Conservation (phyloP, 75 land plant genomes). For the Pinus tabuliformis region DNA sequence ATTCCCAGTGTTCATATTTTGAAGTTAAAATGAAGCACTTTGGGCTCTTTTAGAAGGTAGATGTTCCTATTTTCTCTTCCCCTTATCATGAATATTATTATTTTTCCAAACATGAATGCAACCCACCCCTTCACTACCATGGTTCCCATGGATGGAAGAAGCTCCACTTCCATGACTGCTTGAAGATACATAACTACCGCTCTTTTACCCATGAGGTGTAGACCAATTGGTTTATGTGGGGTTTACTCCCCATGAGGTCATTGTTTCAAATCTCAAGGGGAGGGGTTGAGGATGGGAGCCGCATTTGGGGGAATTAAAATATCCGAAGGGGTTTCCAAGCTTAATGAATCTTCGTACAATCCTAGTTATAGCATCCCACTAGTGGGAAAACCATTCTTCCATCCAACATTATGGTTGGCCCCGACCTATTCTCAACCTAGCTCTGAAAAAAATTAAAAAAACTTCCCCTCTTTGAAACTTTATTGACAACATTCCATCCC, state of each 20-base stretch:
- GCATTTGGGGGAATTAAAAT: too few relatives aligned
- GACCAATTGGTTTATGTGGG: too few relatives aligned
- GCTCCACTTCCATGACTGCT: background rate
- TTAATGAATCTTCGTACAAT: too few relatives aligned
- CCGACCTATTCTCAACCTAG: too few relatives aligned
- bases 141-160: background rate
- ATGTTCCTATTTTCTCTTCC: background rate
- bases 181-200: constrained; percentile 9
- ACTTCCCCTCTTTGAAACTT: constrained; percentile 13
- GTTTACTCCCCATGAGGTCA: too few relatives aligned
- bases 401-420: too few relatives aligned
- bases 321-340: too few relatives aligned
- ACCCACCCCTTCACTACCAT: background rate
- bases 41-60: background rate
- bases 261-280: too few relatives aligned
- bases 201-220: background rate
- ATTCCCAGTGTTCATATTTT: background rate
- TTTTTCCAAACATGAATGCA: background rate
- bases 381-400: too few relatives aligned
- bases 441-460: too few relatives aligned
- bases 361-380: too few relatives aligned
- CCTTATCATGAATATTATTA: background rate
- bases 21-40: background rate
- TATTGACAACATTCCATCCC: constrained; percentile 39
- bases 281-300: too few relatives aligned